Percentiles rank a stretch among this genome's conserved stretches.
phyloP scores from a whole-genome alignment of 345 rosid genomes.

The Cardamine chenopodiifolia region DNA sequence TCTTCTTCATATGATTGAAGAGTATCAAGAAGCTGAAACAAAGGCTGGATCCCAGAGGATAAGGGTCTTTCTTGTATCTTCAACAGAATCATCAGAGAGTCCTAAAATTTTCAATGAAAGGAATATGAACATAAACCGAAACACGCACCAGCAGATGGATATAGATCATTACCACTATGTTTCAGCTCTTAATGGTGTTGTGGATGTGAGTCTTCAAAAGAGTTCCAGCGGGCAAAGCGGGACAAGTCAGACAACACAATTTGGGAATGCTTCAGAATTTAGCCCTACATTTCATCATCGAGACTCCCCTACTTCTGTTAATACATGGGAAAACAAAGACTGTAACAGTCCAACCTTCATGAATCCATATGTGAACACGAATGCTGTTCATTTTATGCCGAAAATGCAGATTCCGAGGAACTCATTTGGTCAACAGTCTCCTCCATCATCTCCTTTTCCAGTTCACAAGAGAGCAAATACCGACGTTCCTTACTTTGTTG shows the following conservation, averaged over 20 bases:
- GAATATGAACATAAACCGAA: constrained; percentile 30
- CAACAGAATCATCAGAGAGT: constrained; percentile 54
- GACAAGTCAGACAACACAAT: constrained; percentile 52
- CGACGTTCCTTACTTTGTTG: constrained; percentile 44
- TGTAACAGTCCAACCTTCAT: constrained; percentile 46
- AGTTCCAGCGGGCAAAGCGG: constrained; percentile 55
- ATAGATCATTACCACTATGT: constrained; percentile 60
- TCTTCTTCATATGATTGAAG: constrained; percentile 80
- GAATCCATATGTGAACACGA: constrained; percentile 42
- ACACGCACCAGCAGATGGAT: constrained; percentile 48
- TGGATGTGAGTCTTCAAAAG: constrained; percentile 56
- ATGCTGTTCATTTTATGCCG: constrained; percentile 43
- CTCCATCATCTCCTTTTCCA: constrained; percentile 52
- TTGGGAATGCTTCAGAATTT: constrained; percentile 56
- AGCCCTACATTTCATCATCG: constrained; percentile 47
- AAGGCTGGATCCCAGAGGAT: constrained; percentile 68
- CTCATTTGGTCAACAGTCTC: constrained; percentile 49
- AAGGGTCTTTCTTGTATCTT: constrained; percentile 70
- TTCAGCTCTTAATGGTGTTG: constrained; percentile 69
- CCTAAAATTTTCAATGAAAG: constrained; percentile 56
- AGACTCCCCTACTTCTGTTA: constrained; percentile 55
- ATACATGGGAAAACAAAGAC: constrained; percentile 53
- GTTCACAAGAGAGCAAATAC: constrained; percentile 48
- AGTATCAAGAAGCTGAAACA: constrained; percentile 68
- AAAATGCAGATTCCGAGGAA: constrained; percentile 41